Percentiles rank a stretch among this genome's conserved stretches.
phyloP scores from a whole-genome alignment of 2,329 filamentous ascomycete genomes.

The Fusarium sp. region DNA sequence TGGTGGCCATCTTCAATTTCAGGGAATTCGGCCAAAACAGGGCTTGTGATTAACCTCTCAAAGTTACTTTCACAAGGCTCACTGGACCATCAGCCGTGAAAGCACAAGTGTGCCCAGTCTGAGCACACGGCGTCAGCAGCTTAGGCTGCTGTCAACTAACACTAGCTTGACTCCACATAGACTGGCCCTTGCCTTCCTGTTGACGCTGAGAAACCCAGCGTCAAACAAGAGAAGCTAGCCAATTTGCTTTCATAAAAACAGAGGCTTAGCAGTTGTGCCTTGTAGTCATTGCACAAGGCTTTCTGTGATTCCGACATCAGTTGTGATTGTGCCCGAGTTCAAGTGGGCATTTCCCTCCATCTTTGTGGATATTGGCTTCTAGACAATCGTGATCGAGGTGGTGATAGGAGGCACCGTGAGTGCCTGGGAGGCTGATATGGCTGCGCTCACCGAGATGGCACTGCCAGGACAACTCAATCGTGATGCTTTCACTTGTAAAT shows the following conservation, averaged over 20 bases:
- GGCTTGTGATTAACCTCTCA: background rate
- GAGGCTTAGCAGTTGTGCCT: background rate
- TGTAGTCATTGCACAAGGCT: background rate
- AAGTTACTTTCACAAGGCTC: background rate
- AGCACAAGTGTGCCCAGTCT: background rate
- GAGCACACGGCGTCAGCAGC: background rate
- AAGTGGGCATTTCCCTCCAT: background rate
- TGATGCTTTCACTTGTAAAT: background rate
- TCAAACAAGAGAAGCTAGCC: background rate
- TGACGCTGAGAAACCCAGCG: background rate
- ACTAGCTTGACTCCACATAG: background rate
- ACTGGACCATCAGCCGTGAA: background rate
- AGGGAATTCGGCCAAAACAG: background rate
- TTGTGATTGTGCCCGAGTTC: background rate
- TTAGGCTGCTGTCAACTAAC: background rate
- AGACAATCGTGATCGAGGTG: background rate
- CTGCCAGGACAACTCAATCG: background rate
- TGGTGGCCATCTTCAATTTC: background rate
- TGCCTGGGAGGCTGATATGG: constrained; percentile 1
- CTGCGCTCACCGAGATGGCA: constrained; percentile 3
- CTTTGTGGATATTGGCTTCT: background rate
- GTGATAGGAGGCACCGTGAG: constrained; percentile 6
- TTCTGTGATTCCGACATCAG: background rate
- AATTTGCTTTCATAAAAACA: background rate
- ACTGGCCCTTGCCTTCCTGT: background rate